phyloP scores from a whole-genome alignment of 1,284 basidiomycete genomes.

The Xerocomus amazonicus region DNA sequence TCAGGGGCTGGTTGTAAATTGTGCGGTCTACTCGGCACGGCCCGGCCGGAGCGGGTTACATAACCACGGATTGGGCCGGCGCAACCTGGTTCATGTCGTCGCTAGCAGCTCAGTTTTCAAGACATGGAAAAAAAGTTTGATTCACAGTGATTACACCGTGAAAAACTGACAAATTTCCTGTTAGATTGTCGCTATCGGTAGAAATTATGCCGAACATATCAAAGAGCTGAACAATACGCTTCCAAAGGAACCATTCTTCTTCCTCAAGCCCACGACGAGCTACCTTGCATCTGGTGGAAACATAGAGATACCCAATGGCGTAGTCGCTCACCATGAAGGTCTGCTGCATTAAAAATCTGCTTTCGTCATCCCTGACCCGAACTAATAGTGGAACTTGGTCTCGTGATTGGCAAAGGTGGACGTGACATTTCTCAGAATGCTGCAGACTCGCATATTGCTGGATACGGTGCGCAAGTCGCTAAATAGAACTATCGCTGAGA shows the following conservation, averaged over 20 bases:
- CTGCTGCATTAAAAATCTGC: slow-evolving; percentile 12
- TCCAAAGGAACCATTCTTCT: slow-evolving; percentile 97
- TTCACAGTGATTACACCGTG: fast-evolving
- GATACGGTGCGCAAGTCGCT: slow-evolving; percentile 67
- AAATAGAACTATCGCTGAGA: too few species aligned
- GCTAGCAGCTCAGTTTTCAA: slow-evolving; percentile 44
- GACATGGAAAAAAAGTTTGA: slow-evolving; percentile 30
- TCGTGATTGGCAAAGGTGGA: slow-evolving; percentile 88
- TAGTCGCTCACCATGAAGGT: slow-evolving; percentile 92
- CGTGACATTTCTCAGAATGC: slow-evolving; percentile 74
- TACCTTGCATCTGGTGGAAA: slow-evolving; percentile 77
- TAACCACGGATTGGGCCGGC: too few species aligned
- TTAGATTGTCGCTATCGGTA: slow-evolving; percentile 87
- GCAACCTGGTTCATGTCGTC: slow-evolving; percentile 20
- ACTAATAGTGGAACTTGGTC: slow-evolving; percentile 84
- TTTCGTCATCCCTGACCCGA: neutral
- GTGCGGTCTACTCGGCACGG: neutral
- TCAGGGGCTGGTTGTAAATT: neutral
- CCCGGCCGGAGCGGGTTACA: too few species aligned
- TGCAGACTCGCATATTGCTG: slow-evolving; percentile 81
- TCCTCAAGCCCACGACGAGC: slow-evolving; percentile 93
- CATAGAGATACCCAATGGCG: slow-evolving; percentile 84
- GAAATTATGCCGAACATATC: slow-evolving; percentile 83
- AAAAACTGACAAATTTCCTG: neutral
- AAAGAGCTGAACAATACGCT: slow-evolving; percentile 89